Conservation (phyloP, 1,284 basidiomycete genomes). For the Ustilago vetiveriae region DNA sequence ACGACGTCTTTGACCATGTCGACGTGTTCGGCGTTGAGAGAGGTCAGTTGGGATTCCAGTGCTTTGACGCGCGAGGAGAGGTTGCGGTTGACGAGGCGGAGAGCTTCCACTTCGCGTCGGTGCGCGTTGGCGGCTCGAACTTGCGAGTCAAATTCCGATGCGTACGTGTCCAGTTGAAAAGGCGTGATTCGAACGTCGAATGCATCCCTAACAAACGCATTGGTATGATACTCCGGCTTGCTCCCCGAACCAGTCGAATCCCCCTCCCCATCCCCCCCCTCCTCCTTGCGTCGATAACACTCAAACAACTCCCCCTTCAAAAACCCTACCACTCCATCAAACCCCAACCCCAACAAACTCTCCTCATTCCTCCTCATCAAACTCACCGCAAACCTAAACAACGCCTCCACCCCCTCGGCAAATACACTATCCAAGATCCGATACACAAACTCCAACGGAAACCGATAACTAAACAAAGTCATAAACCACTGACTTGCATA, state of each 20-base stretch:
- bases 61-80: constrained; percentile 55
- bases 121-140: constrained; percentile 60
- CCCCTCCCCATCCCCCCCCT: neutral
- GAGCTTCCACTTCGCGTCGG: constrained; percentile 59
- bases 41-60: constrained; percentile 59
- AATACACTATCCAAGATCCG: constrained; percentile 94
- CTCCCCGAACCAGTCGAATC: no score
- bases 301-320: constrained; percentile 60
- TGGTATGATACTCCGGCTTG: constrained; percentile 24
- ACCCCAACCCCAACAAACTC: constrained; percentile 47
- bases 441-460: constrained; percentile 91
- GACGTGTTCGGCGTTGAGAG: constrained; percentile 62
- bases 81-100: constrained; percentile 63
- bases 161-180: constrained; percentile 57
- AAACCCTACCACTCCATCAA: constrained; percentile 58
- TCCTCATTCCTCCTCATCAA: constrained; percentile 89
- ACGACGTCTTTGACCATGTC: constrained; percentile 64
- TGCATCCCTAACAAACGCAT: constrained; percentile 61
- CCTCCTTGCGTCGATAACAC: constrained; percentile 32
- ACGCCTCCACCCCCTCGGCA: constrained; percentile 94
- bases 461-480: constrained; percentile 76
- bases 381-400: constrained; percentile 91
- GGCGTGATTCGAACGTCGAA: constrained; percentile 62
- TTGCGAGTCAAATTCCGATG: constrained; percentile 62
- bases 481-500: constrained; percentile 96